Base-by-base conservation (phyloP, 352 stramenopile species). In the Hyaloperonospora brassicae region DNA sequence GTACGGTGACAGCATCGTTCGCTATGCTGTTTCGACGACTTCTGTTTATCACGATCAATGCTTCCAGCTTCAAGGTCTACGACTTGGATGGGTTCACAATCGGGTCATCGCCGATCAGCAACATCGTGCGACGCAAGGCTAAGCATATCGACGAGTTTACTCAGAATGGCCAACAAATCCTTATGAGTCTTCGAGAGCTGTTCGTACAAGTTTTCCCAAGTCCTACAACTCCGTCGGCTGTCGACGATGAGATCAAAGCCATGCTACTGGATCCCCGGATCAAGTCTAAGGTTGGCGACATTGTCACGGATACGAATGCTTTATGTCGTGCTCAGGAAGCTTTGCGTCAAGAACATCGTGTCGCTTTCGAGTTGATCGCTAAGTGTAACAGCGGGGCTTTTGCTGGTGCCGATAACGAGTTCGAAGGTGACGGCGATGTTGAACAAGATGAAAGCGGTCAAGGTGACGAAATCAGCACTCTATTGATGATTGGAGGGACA, bases 211-310 rank as follows among this genome's bases (percentile, higher is more conserved):
- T 38, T 3, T 72, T 74, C 27, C 10, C 52, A 2, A 46, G 10
- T 45, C 55, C 62, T 14, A 42, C 46, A 6, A 47, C 46, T 12
- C 36, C 56, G 21, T 45, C 42, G 8, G 47, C 36, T 27, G 22
- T 50, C 21, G 48, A 61, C 22, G 38, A 64, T 47, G 66, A 74
- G 41, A 62, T 74, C 31, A 74, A 74, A 52, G 62, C 66, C 12
- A 74, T 74, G 66, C 47, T 74, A 21, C 41, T 74, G 49, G 66
- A 74, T 39, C 62, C 66, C 30, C 66, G 66, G 23, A 72, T 74
- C 24, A 74, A 58, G 24, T 63, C 59, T 8, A 74, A 74, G 48
- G 62, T 45, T 35, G 53, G 21, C 2, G 58, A 57, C 42, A 48
- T 74, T 6, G 62, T 74, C 25, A 59, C 51, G 2, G 58, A 71